These are phyloP conservation scores for Ceratocystis smalleyi DNA, from an alignment of 2,329 filamentous ascomycete species.

Conservation along the genomic window DNA sequence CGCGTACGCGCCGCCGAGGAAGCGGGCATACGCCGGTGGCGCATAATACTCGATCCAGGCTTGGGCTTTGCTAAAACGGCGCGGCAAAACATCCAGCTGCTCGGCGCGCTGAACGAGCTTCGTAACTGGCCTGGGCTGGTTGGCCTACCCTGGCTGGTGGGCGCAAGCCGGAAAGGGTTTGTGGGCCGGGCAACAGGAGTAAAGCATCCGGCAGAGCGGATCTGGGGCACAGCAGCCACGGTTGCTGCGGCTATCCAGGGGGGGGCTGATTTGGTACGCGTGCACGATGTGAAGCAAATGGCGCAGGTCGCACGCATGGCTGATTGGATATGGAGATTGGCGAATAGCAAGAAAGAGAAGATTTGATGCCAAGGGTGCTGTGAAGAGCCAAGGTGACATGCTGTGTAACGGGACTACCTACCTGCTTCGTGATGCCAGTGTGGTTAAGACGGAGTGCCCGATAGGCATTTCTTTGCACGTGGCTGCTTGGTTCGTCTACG, in stretches of 20 bases:
- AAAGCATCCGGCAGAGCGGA: conserved; percentile 49
- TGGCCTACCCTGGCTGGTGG: conserved; percentile 74
- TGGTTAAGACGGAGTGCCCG: too few species aligned
- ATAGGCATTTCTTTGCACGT: not conserved
- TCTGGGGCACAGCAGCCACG: conserved; percentile 77
- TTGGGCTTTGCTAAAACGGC: conserved; percentile 83
- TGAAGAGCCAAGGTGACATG: not conserved
- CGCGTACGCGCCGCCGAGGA: conserved; percentile 60
- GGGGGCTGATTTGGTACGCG: conserved; percentile 79
- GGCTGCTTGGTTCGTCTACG: too few species aligned
- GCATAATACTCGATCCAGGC: conserved; percentile 85
- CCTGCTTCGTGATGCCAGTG: too few species aligned
- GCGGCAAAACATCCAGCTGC: conserved; percentile 65
- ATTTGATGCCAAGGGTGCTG: not conserved
- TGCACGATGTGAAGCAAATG: conserved; percentile 88
- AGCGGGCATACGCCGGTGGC: conserved; percentile 79
- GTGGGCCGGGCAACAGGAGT: conserved; percentile 71
- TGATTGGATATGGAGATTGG: conserved; percentile 71
- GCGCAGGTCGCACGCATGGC: conserved; percentile 67
- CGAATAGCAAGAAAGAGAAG: conserved; percentile 17
- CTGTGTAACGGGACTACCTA: too few species aligned
- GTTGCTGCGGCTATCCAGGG: conserved; percentile 73
- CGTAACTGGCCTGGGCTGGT: conserved; percentile 47
- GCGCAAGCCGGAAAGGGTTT: conserved; percentile 78
- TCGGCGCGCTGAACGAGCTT: conserved; percentile 51